Percentiles rank a stretch among this genome's conserved stretches.
phyloP scores from a whole-genome alignment of 2,329 filamentous ascomycete species.

The Scytalidium sp. region DNA sequence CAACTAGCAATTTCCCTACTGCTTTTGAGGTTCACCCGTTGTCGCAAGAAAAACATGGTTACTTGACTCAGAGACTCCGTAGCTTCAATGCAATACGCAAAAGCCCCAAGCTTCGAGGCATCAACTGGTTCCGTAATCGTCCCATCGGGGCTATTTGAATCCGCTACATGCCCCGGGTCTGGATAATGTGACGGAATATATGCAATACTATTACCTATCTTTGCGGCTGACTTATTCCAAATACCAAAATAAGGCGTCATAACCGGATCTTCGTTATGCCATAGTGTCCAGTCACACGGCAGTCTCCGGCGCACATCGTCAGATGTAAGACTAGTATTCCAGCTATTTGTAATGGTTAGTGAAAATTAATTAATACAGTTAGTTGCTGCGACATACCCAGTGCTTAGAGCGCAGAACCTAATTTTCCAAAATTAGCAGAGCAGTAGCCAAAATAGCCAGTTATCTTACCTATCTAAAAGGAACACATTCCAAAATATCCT shows the following conservation, averaged over 20 bases:
- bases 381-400: conserved; percentile 9
- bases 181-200: conserved; percentile 20
- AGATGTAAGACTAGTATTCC: conserved; percentile 28
- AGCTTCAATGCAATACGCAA: conserved; percentile 45
- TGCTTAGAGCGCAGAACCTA: conserved; percentile 25
- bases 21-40: conserved; percentile 36
- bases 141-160: conserved; percentile 1
- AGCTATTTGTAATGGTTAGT: conserved; percentile 4
- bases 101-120: conserved; percentile 39
- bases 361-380: background rate
- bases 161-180: conserved; percentile 5
- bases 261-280: conserved; percentile 22
- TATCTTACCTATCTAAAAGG: conserved; percentile 27
- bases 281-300: conserved; percentile 25
- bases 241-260: conserved; percentile 29
- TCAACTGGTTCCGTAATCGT: conserved; percentile 27
- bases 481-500: conserved; percentile 32
- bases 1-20: conserved; percentile 38
- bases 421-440: background rate
- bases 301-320: conserved; percentile 28
- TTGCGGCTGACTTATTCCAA: conserved; percentile 27
- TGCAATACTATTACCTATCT: conserved; percentile 26
- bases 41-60: conserved; percentile 42
- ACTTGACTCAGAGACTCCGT: conserved; percentile 43
- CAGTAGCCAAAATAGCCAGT: background rate